A percentile compares a stretch with the other conserved stretches of the same genome.
These are phyloP conservation scores for Lindgomyces ingoldianus DNA, from an alignment of 495 filamentous ascomycete species.

Conservation along the genomic window DNA sequence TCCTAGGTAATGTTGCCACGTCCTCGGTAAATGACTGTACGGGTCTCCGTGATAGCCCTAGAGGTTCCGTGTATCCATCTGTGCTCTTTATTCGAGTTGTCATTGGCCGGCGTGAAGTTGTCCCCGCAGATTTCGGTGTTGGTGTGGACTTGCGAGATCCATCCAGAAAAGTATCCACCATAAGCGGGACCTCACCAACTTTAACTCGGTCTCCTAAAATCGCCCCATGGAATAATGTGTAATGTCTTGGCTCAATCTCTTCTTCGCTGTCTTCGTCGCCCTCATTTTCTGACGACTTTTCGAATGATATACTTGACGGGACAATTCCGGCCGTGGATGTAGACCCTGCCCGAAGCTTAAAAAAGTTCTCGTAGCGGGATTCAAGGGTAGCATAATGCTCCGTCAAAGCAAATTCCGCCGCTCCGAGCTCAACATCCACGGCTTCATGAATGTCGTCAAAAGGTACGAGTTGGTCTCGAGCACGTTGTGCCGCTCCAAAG, in stretches of 20 bases:
- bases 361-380: slow-evolving; percentile 22
- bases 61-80: not conserved
- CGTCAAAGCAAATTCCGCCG: slow-evolving; percentile 23
- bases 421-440: slow-evolving; percentile 28
- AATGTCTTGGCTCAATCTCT: slow-evolving; percentile 17
- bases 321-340: slow-evolving; percentile 4
- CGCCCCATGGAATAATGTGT: slow-evolving; percentile 14
- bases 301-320: slow-evolving; percentile 14
- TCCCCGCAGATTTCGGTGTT: too few relatives aligned
- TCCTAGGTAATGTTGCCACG: too few relatives aligned
- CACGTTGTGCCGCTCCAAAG: slow-evolving; percentile 8
- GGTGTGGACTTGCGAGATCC: not conserved
- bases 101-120: too few relatives aligned
- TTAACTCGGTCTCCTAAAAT: slow-evolving; percentile 15
- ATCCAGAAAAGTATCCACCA: not conserved
- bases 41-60: too few relatives aligned
- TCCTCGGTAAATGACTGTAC: too few relatives aligned
- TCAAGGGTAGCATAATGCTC: slow-evolving; percentile 25
- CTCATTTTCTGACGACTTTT: slow-evolving; percentile 1
- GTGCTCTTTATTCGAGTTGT: not conserved
- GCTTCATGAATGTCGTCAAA: slow-evolving; percentile 36
- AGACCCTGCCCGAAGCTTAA: slow-evolving; percentile 14
- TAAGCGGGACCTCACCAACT: slow-evolving; percentile 24
- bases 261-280: not conserved
- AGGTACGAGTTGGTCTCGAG: slow-evolving; percentile 30